These are phyloP conservation scores for Dipteronia sinensis DNA, from an alignment of 345 rosid genomes.

Conservation along the genomic window DNA sequence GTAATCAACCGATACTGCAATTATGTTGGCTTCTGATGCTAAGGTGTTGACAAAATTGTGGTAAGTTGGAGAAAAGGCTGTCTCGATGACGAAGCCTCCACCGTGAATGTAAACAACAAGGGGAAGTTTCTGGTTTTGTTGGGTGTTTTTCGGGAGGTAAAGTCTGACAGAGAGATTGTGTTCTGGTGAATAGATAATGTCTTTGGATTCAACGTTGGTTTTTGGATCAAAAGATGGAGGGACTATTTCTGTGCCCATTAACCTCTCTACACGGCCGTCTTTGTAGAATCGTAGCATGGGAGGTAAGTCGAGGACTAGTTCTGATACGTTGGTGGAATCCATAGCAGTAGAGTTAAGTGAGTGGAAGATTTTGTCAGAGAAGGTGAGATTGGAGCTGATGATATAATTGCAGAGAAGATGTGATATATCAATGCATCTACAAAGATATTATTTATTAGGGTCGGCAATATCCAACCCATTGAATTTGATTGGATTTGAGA, in stretches of 20 bases:
- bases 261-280: background rate
- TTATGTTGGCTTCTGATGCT: conserved; percentile 23
- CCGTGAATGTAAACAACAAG: conserved; percentile 44
- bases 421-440: too few species aligned
- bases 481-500: too few species aligned
- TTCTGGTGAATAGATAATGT: conserved; percentile 27
- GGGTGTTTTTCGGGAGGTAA: conserved; percentile 36
- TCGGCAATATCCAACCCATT: too few species aligned
- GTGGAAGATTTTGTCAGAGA: too few species aligned
- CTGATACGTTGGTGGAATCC: conserved; percentile 29
- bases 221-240: conserved; percentile 41
- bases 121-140: conserved; percentile 36
- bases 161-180: conserved; percentile 33
- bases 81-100: conserved; percentile 33
- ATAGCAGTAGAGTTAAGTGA: background rate
- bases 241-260: background rate
- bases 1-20: conserved; percentile 36
- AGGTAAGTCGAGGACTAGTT: conserved; percentile 38
- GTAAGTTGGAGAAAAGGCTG: conserved; percentile 30
- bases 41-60: conserved; percentile 33
- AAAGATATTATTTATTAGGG: too few species aligned
- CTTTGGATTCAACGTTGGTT: conserved; percentile 55
- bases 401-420: background rate
- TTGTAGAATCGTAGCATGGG: conserved; percentile 23
- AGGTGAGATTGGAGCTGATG: background rate